Evolutionary conservation across 2,329 filamentous ascomycete genomes (phyloP).

Genomic region (Ophiostoma triangulosporum): DNA sequence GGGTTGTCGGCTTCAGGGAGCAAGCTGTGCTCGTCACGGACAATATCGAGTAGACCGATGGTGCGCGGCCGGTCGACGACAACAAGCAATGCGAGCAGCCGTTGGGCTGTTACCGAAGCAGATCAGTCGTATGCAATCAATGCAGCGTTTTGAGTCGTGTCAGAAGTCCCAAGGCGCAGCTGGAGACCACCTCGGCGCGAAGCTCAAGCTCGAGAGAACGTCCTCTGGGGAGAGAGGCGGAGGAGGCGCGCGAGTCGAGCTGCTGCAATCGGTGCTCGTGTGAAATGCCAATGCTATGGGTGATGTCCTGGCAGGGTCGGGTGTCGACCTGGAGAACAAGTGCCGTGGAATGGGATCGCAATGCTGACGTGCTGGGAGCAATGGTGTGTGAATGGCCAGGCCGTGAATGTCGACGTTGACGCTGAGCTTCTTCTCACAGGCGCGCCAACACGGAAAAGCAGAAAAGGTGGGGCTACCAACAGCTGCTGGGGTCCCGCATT

Average conservation of each 20-base stretch:
- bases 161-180: neutral
- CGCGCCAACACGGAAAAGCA: neutral
- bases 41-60: neutral
- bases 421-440: too few species aligned
- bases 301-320: neutral
- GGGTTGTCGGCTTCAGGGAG: neutral
- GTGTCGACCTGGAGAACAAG: neutral
- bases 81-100: neutral
- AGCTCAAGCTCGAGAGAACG: neutral
- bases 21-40: neutral
- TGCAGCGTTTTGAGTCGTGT: neutral
- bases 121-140: neutral
- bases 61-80: neutral
- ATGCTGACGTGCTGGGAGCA: neutral
- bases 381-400: neutral
- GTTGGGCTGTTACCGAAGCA: neutral
- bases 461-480: neutral
- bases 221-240: neutral
- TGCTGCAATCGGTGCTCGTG: neutral
- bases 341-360: neutral
- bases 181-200: neutral
- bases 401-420: neutral
- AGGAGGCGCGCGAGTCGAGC: neutral
- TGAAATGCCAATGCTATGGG: too few species aligned
- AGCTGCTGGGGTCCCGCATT: neutral